Evolutionary conservation across 768 basidiomycete genomes (phyloP).

Genomic region (Strobilomyces dryophilus): DNA sequence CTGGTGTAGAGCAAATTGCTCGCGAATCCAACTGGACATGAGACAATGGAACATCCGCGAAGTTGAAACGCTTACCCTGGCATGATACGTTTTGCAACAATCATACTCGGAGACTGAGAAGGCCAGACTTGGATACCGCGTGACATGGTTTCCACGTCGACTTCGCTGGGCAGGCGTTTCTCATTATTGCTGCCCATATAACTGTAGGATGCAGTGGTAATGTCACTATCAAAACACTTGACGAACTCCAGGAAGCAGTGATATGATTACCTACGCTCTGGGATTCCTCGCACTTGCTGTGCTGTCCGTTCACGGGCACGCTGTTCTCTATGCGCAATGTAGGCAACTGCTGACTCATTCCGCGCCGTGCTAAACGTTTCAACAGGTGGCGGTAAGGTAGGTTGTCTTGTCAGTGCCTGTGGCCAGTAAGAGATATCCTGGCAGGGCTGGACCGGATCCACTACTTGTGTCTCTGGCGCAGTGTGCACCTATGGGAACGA

Average conservation of each 20-base stretch:
- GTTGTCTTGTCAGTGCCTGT: neutral
- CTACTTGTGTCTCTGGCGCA: slow-evolving; percentile 7
- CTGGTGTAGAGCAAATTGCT: no score
- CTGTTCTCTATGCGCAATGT: slow-evolving; percentile 12
- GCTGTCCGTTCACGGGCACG: slow-evolving; percentile 6
- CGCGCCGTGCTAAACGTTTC: neutral
- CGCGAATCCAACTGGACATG: neutral
- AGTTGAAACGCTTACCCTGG: neutral
- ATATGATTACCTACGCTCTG: slow-evolving; percentile 2
- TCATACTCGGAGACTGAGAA: neutral
- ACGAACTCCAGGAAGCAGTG: neutral
- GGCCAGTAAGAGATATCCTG: neutral
- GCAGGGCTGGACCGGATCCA: slow-evolving; percentile 8
- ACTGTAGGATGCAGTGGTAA: neutral
- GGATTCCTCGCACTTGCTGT: neutral
- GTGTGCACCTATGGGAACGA: slow-evolving; percentile 2
- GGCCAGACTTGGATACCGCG: neutral
- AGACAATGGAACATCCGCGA: neutral
- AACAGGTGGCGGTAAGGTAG: slow-evolving; percentile 9
- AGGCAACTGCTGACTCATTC: neutral
- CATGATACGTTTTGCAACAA: neutral
- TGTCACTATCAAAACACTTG: neutral
- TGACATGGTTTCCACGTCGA: neutral
- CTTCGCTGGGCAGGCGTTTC: neutral
- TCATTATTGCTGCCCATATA: slow-evolving; percentile 1